phyloP scores from a whole-genome alignment of 768 basidiomycete species.

The Rhizopogon vesiculosus region DNA sequence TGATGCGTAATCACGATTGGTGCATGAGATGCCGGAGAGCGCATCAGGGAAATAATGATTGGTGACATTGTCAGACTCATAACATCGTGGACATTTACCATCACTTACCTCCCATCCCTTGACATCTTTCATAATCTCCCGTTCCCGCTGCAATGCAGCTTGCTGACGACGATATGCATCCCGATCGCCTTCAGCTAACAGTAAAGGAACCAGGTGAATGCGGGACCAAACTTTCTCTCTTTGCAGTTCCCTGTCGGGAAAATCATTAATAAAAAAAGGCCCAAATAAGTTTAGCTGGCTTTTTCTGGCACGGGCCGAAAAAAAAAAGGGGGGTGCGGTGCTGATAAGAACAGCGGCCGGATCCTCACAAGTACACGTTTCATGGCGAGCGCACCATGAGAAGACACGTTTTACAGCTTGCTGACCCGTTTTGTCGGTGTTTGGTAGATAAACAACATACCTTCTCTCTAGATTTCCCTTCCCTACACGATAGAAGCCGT shows the following conservation, averaged over 20 bases:
- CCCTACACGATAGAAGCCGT: conserved; percentile 90
- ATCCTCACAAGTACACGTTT: conserved; percentile 62
- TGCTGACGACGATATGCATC: conserved; percentile 78
- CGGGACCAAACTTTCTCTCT: conserved; percentile 95
- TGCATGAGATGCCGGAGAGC: conserved; percentile 14
- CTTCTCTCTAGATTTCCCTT: conserved; percentile 89
- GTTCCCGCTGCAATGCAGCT: conserved; percentile 75
- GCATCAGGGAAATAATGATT: conserved; percentile 16
- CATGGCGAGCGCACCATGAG: conserved; percentile 51
- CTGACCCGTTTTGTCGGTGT: conserved; percentile 37
- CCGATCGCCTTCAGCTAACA: conserved; percentile 92
- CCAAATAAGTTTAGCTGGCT: conserved; percentile 39
- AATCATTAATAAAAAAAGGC: conserved; percentile 22
- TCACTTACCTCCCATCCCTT: conserved; percentile 86
- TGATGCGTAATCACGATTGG: conserved; percentile 9
- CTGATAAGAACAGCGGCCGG: conserved; percentile 42
- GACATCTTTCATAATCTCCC: conserved; percentile 93
- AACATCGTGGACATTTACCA: conserved; percentile 14
- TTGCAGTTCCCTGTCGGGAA: conserved; percentile 74
- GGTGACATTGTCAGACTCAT: conserved; percentile 16
- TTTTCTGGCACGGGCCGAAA: conserved; percentile 40
- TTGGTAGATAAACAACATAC: conserved; percentile 45
- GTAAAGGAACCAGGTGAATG: conserved; percentile 87
- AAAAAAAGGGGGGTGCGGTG: conserved; percentile 16
- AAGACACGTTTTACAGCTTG: conserved; percentile 65